These are phyloP conservation scores for Tricholoma terreum DNA, from an alignment of 768 basidiomycete species.

Conservation along the genomic window DNA sequence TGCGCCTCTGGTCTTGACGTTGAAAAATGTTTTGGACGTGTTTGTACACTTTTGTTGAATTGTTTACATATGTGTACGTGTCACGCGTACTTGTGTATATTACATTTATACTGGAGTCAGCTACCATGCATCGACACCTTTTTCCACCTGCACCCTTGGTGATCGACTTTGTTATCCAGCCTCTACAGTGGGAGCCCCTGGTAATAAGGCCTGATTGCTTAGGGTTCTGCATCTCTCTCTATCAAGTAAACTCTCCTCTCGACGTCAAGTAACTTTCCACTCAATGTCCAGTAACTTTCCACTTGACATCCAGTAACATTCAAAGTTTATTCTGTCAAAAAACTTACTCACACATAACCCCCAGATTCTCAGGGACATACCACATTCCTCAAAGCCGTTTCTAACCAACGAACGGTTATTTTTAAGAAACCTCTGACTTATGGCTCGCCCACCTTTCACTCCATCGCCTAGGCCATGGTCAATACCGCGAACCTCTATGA, in stretches of 20 bases:
- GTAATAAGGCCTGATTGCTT: background rate
- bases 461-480: background rate
- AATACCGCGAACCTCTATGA: conserved; percentile 29
- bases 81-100: background rate
- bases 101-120: too few relatives aligned
- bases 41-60: background rate
- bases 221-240: background rate
- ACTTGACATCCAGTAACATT: background rate
- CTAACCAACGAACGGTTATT: too few relatives aligned
- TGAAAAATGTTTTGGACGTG: background rate
- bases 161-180: background rate
- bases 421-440: too few relatives aligned
- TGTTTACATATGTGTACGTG: background rate
- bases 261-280: background rate
- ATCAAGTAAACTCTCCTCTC: background rate
- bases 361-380: background rate
- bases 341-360: background rate
- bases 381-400: too few relatives aligned
- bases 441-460: too few relatives aligned
- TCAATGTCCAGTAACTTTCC: background rate
- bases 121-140: background rate
- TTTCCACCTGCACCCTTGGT: background rate
- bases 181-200: background rate
- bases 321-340: background rate
- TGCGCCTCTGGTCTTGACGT: too few relatives aligned